Evolutionary conservation across 345 rosid genomes (phyloP), one percentile per base, ranked within the genome.

Genomic region (Dovyalis caffra): DNA sequence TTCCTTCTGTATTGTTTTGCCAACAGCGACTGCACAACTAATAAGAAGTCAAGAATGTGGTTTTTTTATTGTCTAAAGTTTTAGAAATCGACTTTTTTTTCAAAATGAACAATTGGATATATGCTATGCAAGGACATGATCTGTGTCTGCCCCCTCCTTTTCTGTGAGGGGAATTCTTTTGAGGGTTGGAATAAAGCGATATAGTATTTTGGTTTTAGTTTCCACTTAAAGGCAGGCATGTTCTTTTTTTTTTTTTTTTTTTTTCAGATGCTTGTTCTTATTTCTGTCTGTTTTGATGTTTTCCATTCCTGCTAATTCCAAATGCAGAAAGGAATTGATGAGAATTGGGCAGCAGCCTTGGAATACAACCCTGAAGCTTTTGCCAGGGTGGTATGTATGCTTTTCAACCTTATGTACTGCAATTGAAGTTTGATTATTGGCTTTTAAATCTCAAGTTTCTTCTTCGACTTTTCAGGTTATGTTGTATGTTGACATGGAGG

Each of bases 401-500:
- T 83, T 15, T 33, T 66, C 51, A 66, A 74, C 68, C 64, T 77
- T 58, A 8, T 63, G 49, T 25, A 10, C 71, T 47, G 0, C 14
- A 16, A n/a, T 75, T 71, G 21, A 68, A 40, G 38, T 72, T 58
- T 37, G n/a, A 45, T 76, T 51, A n/a, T n/a, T 38, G 26, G 38
- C 60, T 68, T 23, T 9, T 65, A 49, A 64, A 71, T 61, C 72
- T 70, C 70, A 74, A 12, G 16, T 79, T 71, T 23, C 53, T 65
- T 76, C 32, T 75, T 72, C 16, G 64, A 72, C 61, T 73, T 67
- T 84, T 66, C 88, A 95, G 98, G 84, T 93, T 79, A 93, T 93
- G 99, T 83, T 95, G 80, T 95, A 91, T 15, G 99, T 95, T 70
- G 98, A 95, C 80, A 95, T 95, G 99, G 99, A 95, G 84, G 99